Evolutionary conservation across 1,284 basidiomycete species (phyloP), one percentile per base, ranked within the genome.

Genomic region (Ceratobasidium sp.): DNA sequence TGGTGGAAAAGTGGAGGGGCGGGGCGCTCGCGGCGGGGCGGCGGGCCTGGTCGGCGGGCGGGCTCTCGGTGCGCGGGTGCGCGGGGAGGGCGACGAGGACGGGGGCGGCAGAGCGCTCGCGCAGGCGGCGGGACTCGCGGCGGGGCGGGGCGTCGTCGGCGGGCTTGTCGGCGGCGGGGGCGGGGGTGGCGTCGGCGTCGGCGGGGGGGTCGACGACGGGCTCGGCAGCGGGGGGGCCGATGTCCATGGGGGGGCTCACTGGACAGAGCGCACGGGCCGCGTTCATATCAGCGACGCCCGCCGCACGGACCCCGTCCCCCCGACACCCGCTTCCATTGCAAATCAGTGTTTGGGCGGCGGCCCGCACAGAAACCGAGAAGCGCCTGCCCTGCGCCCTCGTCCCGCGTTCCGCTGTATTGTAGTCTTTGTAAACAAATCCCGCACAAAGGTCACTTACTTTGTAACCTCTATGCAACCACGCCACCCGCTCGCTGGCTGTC

Each of bases 301-400:
- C 51, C 51, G 51, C 51, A 53, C 51, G 51, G 51, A 53, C 51
- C 51, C 51, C 51, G 51, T 53, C 11, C 51, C 51, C 51, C 51
- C 51, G 16, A 27, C 51, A 53, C 51, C 51, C 51, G 51, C 51
- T 53, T 53, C 51, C 22, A 53, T 53, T 53, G 51, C 51, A 3
- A 53, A 53, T 53, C 7, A 27, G 22, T 53, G 51, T 53, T 53
- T 53, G 51, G 51, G 22, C 51, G 51, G 51, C 51, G 51, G 51
- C 51, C 51, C 51, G 51, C 51, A n/a, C 51, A 53, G 51, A 53
- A 53, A 53, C 51, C 51, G 51, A 53, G 51, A 53, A 53, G 51
- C 51, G 51, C 51, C 51, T 53, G 51, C 51, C 51, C 51, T 53
- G 51, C 51, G 51, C 51, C 51, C 51, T 7, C 51, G n/a, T 49